Percentiles rank a stretch among this genome's conserved stretches.
Conservation (phyloP, 441 rosid genomes). For the Mallotus japonicus region DNA sequence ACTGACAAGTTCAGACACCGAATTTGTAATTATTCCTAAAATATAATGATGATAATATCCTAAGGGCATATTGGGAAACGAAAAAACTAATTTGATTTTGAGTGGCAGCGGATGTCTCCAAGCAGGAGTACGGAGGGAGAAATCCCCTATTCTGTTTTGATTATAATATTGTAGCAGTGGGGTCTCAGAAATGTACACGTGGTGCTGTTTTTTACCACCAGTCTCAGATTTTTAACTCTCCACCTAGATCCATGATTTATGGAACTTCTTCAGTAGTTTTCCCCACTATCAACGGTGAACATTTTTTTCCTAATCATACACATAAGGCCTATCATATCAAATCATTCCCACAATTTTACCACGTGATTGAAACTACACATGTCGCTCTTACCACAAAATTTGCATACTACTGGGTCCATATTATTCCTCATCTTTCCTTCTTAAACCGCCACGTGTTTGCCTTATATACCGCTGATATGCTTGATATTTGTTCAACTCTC, state of each 20-base stretch:
- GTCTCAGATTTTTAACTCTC: slow-evolving; percentile 1
- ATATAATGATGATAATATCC: neutral
- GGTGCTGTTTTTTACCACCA: slow-evolving; percentile 35
- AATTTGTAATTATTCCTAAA: no score
- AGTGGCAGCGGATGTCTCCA: slow-evolving; percentile 31
- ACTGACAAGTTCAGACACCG: no score
- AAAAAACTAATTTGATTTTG: neutral
- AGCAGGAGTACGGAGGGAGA: slow-evolving; percentile 26
- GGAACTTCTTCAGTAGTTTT: slow-evolving; percentile 16
- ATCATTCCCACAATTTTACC: neutral
- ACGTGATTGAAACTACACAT: neutral
- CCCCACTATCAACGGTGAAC: slow-evolving; percentile 28
- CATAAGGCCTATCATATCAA: neutral
- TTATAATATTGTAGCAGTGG: slow-evolving; percentile 13
- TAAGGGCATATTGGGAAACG: slow-evolving; percentile 28
- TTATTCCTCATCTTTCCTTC: neutral
- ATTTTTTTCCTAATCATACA: neutral
- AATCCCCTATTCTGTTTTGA: slow-evolving; percentile 12
- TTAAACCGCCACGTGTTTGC: neutral
- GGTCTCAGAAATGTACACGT: slow-evolving; percentile 34
- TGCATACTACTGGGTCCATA: neutral
- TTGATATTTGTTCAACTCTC: no score
- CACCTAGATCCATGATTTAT: slow-evolving; percentile 33
- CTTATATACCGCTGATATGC: neutral
- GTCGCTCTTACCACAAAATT: neutral